Evolutionary conservation across 2,329 filamentous ascomycete species (phyloP).

Genomic region (Cladobotryum protrusum): DNA sequence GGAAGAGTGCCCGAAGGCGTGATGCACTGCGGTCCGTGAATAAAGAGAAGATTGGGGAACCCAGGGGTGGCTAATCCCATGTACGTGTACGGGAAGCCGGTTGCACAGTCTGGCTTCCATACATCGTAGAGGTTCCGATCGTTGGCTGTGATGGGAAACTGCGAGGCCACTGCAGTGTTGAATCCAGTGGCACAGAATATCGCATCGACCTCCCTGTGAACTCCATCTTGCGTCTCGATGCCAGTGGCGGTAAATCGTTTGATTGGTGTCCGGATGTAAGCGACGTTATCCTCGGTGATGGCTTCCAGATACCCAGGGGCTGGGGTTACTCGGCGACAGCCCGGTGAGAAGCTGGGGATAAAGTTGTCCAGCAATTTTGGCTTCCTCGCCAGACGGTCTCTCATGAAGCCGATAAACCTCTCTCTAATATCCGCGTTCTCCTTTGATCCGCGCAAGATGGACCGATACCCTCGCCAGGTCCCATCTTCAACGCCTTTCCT

Average conservation of each 20-base stretch:
- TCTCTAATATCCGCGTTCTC: constrained; percentile 35
- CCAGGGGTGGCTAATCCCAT: too few species aligned
- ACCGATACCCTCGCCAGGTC: too few species aligned
- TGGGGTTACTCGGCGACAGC: constrained; percentile 25
- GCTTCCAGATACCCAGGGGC: constrained; percentile 64
- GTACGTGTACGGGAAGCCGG: too few species aligned
- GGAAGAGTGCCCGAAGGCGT: too few species aligned
- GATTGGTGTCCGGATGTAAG: constrained; percentile 52
- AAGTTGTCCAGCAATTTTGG: not conserved
- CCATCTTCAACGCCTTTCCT: too few species aligned
- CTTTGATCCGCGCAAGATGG: constrained; percentile 28
- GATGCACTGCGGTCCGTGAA: too few species aligned
- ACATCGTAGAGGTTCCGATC: not conserved
- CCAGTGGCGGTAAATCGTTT: constrained; percentile 42
- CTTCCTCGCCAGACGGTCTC: too few species aligned
- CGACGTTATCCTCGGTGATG: constrained; percentile 53
- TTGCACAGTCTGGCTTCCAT: constrained; percentile 29
- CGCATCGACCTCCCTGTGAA: constrained; percentile 52
- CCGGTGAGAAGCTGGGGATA: not conserved
- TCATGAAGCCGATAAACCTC: too few species aligned
- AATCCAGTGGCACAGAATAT: constrained; percentile 64
- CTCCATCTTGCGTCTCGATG: constrained; percentile 26
- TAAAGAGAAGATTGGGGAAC: too few species aligned
- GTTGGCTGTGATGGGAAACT: constrained; percentile 33
- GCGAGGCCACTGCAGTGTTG: constrained; percentile 51